These are phyloP conservation scores for Colletotrichum chrysophilum DNA, from an alignment of 2,329 filamentous ascomycete species.

Conservation along the genomic window DNA sequence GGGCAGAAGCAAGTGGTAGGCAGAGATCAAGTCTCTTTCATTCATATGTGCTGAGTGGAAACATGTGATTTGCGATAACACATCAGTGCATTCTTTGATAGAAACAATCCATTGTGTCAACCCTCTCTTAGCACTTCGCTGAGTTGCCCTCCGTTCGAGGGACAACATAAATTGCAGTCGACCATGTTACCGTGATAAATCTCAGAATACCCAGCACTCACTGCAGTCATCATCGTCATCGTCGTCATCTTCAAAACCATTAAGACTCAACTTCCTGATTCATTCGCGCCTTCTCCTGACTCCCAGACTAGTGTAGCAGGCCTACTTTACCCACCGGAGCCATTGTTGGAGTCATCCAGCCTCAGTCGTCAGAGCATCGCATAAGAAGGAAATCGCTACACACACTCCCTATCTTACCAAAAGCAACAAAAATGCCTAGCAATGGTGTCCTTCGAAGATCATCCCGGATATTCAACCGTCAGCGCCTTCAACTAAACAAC, in stretches of 20 bases:
- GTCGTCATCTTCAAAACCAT: no score
- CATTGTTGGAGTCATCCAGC: not conserved
- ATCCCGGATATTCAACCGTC: not conserved
- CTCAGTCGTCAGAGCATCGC: not conserved
- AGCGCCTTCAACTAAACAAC: not conserved
- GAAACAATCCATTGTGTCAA: not conserved
- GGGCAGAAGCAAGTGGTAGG: not conserved
- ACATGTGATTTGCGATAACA: not conserved
- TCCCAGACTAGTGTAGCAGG: not conserved
- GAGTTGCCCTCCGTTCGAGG: not conserved
- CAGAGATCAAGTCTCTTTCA: not conserved
- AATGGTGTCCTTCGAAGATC: not conserved
- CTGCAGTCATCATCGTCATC: not conserved
- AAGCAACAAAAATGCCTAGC: not conserved
- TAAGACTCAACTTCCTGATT: not conserved
- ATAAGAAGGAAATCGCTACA: not conserved
- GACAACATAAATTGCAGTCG: not conserved
- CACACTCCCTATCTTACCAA: not conserved
- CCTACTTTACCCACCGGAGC: not conserved
- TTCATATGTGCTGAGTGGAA: not conserved
- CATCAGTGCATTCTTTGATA: not conserved
- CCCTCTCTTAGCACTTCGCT: not conserved
- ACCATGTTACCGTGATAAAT: not conserved
- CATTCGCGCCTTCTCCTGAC: not conserved
- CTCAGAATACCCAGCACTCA: not conserved